A percentile compares a stretch with the other conserved stretches of the same genome.
Conservation (phyloP, 2,329 filamentous ascomycete species). For the Dendryphion nanum region DNA sequence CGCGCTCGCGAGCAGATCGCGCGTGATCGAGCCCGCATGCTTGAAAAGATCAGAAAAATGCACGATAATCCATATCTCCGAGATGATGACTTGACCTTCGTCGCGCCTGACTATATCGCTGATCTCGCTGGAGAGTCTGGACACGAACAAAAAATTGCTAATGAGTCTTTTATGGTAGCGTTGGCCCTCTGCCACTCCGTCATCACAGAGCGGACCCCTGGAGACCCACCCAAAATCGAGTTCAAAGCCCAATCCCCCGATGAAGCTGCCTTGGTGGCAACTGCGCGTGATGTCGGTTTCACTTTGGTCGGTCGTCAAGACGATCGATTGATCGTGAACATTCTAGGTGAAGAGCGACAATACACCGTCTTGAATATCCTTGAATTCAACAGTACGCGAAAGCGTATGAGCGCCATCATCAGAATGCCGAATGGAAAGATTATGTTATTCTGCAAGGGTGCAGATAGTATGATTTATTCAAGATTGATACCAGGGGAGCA, state of each 20-base stretch:
- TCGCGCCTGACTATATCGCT: conserved; percentile 83
- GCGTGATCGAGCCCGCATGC: conserved; percentile 68
- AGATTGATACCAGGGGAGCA: conserved; percentile 84
- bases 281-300: conserved; percentile 92
- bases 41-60: conserved; percentile 70
- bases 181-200: conserved; percentile 96
- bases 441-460: conserved; percentile 92
- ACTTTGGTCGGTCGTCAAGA: conserved; percentile 79
- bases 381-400: conserved; percentile 95
- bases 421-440: conserved; percentile 90
- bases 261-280: conserved; percentile 90
- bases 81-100: conserved; percentile 86
- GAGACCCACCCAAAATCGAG: conserved; percentile 85
- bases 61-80: conserved; percentile 89
- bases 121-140: conserved; percentile 79
- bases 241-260: conserved; percentile 98
- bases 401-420: conserved; percentile 97
- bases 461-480: conserved; percentile 95
- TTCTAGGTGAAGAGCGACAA: conserved; percentile 79
- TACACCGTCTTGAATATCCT: conserved; percentile 91
- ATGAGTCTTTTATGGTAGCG: conserved; percentile 89
- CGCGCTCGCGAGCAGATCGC: conserved; percentile 76
- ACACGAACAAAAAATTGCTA: conserved; percentile 71
- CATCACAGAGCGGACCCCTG: conserved; percentile 83
- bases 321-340: conserved; percentile 80